These are phyloP conservation scores for Emergomyces africanus DNA, from an alignment of 2,329 filamentous ascomycete species.

Conservation along the genomic window DNA sequence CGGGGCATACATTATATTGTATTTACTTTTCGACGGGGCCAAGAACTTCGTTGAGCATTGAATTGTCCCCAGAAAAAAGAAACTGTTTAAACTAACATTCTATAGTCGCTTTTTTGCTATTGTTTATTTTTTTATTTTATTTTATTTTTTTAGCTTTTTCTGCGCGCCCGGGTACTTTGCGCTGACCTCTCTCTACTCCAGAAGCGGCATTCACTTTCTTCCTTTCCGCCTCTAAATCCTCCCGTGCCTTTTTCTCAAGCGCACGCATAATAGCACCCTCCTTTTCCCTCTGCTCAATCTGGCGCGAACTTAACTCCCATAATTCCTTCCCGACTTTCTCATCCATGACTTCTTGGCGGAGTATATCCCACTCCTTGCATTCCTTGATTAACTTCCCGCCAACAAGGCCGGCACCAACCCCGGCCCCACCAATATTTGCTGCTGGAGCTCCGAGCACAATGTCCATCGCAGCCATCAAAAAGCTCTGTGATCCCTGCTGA, in stretches of 20 bases:
- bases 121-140: no score
- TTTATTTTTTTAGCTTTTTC: no score
- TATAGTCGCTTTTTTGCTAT: no score
- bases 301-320: slow-evolving; percentile 78
- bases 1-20: no score
- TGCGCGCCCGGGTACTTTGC: no score
- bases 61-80: no score
- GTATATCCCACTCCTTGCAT: slow-evolving; percentile 62
- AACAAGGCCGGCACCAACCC: slow-evolving; percentile 4
- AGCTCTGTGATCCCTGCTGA: slow-evolving; percentile 70
- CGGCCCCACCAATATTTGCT: not conserved
- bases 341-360: slow-evolving; percentile 61
- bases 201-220: not conserved
- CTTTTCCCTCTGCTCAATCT: slow-evolving; percentile 73
- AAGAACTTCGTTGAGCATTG: no score
- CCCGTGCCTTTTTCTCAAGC: slow-evolving; percentile 41
- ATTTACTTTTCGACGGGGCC: no score
- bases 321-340: slow-evolving; percentile 70
- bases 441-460: slow-evolving; percentile 48
- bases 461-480: slow-evolving; percentile 80
- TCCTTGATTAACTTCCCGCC: slow-evolving; percentile 77
- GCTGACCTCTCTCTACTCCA: slow-evolving; percentile 6
- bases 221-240: slow-evolving; percentile 13
- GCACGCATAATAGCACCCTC: slow-evolving; percentile 53
- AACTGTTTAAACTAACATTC: no score